A percentile compares a stretch with the other conserved stretches of the same genome.
These are phyloP conservation scores for Ammopiptanthus mongolicus DNA, from an alignment of 306 rosid genomes.

Conservation along the genomic window DNA sequence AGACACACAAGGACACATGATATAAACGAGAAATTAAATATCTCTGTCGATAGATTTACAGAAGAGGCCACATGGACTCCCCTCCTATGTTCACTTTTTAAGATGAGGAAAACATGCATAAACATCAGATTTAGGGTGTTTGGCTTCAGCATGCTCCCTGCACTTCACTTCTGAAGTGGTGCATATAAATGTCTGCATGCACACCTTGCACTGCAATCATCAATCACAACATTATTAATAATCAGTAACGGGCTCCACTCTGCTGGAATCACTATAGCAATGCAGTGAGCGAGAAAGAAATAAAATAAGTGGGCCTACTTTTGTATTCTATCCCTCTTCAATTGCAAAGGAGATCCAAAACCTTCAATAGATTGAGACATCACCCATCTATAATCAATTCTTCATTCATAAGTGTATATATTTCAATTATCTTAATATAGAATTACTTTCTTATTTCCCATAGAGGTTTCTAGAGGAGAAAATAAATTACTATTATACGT, in stretches of 20 bases:
- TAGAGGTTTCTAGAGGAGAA: background rate
- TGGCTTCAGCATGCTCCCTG: conserved; percentile 83
- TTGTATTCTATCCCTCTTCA: background rate
- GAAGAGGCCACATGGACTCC: background rate
- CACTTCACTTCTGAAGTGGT: conserved; percentile 90
- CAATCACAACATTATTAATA: conserved; percentile 12
- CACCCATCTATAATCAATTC: background rate
- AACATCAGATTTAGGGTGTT: conserved; percentile 75
- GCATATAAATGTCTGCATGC: conserved; percentile 88
- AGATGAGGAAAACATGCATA: conserved; percentile 63
- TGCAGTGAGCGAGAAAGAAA: background rate
- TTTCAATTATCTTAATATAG: background rate
- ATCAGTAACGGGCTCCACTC: background rate
- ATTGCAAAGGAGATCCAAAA: background rate
- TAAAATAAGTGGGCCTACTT: too few species aligned
- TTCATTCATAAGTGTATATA: background rate
- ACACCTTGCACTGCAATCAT: conserved; percentile 78
- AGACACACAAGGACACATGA: conserved; percentile 13
- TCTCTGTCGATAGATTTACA: conserved; percentile 26
- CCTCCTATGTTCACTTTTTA: conserved; percentile 31
- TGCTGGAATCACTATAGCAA: background rate
- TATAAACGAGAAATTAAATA: conserved; percentile 1
- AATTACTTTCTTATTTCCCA: background rate
- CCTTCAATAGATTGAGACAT: background rate
- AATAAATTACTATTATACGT: background rate